Conservation (phyloP, 257 asterid genomes). For the Mitragyna speciosa region DNA sequence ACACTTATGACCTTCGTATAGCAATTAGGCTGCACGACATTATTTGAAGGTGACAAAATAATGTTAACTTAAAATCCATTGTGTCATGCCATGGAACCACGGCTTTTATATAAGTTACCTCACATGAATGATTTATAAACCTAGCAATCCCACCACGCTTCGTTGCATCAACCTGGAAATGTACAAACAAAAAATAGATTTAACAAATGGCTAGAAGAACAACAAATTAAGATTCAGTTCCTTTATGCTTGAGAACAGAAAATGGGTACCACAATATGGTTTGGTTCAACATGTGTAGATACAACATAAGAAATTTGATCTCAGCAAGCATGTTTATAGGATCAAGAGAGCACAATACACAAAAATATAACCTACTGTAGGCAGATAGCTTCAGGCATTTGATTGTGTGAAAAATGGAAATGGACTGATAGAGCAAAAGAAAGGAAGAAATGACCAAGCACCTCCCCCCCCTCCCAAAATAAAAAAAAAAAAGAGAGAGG, state of each 20-base stretch:
- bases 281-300: neutral
- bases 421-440: neutral
- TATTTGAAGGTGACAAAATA: slow-evolving; percentile 22
- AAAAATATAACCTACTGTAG: neutral
- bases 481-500: neutral
- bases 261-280: neutral
- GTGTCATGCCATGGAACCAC: slow-evolving; percentile 21
- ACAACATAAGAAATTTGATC: neutral
- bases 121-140: slow-evolving; percentile 97
- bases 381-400: neutral
- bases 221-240: neutral
- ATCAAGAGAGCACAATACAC: neutral
- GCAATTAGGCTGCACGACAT: slow-evolving; percentile 83
- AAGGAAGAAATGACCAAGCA: neutral
- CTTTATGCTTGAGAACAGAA: neutral
- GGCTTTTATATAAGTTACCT: slow-evolving; percentile 49
- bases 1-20: slow-evolving; percentile 96
- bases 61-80: slow-evolving; percentile 20
- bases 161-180: slow-evolving; percentile 93
- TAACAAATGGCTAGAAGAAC: neutral
- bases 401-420: neutral
- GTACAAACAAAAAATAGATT: slow-evolving; percentile 7
- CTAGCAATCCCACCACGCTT: slow-evolving; percentile 98
- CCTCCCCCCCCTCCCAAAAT: neutral
- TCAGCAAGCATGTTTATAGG: neutral